Evolutionary conservation across 2,329 filamentous ascomycete species (phyloP).

Genomic region (Acrodontium crateriforme): DNA sequence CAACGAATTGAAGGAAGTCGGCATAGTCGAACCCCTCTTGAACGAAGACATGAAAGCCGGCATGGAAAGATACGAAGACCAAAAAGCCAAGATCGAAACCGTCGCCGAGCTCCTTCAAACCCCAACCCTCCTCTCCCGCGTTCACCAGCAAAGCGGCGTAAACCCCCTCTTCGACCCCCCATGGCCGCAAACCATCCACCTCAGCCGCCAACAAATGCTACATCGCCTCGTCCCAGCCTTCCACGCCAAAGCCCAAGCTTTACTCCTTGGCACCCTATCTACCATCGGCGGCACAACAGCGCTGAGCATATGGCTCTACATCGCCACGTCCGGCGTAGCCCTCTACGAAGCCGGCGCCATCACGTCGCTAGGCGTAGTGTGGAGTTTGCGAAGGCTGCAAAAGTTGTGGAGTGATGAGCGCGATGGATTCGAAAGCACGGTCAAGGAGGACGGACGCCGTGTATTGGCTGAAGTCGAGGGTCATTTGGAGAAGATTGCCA

Average conservation of each 20-base stretch:
- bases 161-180: conserved; percentile 26
- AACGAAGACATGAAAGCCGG: conserved; percentile 3
- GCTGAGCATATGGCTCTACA: conserved; percentile 41
- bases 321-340: conserved; percentile 37
- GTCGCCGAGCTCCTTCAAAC: conserved; percentile 18
- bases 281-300: conserved; percentile 48
- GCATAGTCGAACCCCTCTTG: neutral
- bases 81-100: conserved; percentile 9
- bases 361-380: conserved; percentile 44
- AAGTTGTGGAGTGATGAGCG: conserved; percentile 43
- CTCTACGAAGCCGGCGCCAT: conserved; percentile 46
- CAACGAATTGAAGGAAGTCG: conserved; percentile 11
- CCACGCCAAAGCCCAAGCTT: conserved; percentile 31
- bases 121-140: conserved; percentile 12
- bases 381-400: conserved; percentile 44
- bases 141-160: conserved; percentile 16
- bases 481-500: conserved; percentile 33
- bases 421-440: conserved; percentile 36
- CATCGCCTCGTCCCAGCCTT: conserved; percentile 28
- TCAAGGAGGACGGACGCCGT: conserved; percentile 44
- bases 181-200: conserved; percentile 65
- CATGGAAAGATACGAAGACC: conserved; percentile 4
- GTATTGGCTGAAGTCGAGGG: conserved; percentile 42
- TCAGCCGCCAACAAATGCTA: conserved; percentile 43
- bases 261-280: conserved; percentile 58